Evolutionary conservation across 2,329 filamentous ascomycete genomes (phyloP), one percentile per base, ranked within the genome.

Genomic region (Lasiodiplodia hormozganensis): DNA sequence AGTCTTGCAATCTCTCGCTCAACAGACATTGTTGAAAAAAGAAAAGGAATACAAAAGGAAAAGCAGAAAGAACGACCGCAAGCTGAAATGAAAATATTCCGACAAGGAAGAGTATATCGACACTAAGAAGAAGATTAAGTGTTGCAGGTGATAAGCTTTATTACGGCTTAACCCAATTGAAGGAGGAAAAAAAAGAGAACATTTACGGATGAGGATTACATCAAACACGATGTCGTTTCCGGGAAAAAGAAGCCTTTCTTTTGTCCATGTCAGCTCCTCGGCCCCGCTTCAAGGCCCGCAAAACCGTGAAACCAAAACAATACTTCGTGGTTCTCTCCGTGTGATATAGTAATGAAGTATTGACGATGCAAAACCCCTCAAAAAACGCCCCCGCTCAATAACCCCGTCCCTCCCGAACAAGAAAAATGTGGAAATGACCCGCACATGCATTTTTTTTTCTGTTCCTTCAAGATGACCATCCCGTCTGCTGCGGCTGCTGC

Each of bases 321-420:
- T 47, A 47, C 43, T 47, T 47, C 43, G 43, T 21, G 18, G 18
- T 47, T 47, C 43, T 47, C 43, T 47, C 43, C 43, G 31, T 47
- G 43, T 47, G 54, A 38, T 38, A 47, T 40, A 60, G 31, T 31
- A 64, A 12, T 36, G 31, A 38, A 31, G 49, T 62, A 62, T 43
- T 28, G 31, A 38, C 52, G 60, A 49, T 34, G 40, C 28, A 64
- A 28, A 36, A 23, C 18, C 60, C 43, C 12, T 16, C 10, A 34
- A n/a, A 47, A 40, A 68, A 65, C 58, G 58, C 67, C 67, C 28
- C 67, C 58, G 58, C 67, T 68, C 38, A 53, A 47, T 62, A 62
- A 68, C 51, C 67, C 23, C 40, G 18, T 38, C 40, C 54, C n/a
- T n/a, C 12, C 57, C 60, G 21, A 36, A 52, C 34, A 52, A 18